Conservation (phyloP, 2,329 filamentous ascomycete species). For the Trichoderma simmonsii region DNA sequence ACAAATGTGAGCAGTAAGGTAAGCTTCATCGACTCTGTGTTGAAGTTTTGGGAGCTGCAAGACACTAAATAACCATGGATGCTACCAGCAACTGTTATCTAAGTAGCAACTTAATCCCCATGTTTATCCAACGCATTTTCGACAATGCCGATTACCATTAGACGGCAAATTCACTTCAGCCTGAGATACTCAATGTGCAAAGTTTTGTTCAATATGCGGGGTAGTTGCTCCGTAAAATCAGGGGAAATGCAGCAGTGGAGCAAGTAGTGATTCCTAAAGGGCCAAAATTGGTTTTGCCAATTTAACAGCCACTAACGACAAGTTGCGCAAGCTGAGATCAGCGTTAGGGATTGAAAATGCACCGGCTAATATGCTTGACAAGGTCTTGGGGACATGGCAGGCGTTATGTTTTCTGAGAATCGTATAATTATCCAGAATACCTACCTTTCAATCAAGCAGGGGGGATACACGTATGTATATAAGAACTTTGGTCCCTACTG, state of each 20-base stretch:
- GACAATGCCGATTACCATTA: not conserved
- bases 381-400: not conserved
- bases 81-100: not conserved
- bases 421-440: not conserved
- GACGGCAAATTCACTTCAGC: not conserved
- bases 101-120: not conserved
- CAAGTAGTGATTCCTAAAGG: not conserved
- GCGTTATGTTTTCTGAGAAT: not conserved
- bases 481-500: not conserved
- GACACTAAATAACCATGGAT: not conserved
- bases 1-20: not conserved
- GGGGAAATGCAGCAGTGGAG: not conserved
- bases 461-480: not conserved
- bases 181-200: not conserved
- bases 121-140: not conserved
- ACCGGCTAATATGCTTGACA: not conserved
- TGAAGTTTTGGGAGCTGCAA: not conserved
- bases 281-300: not conserved
- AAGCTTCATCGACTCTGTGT: not conserved
- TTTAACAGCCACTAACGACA: not conserved
- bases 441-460: not conserved
- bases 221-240: not conserved
- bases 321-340: not conserved
- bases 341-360: not conserved
- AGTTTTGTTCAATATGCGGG: no score